phyloP scores from a whole-genome alignment of 78 protist species.

The Bigelowiella natans region DNA sequence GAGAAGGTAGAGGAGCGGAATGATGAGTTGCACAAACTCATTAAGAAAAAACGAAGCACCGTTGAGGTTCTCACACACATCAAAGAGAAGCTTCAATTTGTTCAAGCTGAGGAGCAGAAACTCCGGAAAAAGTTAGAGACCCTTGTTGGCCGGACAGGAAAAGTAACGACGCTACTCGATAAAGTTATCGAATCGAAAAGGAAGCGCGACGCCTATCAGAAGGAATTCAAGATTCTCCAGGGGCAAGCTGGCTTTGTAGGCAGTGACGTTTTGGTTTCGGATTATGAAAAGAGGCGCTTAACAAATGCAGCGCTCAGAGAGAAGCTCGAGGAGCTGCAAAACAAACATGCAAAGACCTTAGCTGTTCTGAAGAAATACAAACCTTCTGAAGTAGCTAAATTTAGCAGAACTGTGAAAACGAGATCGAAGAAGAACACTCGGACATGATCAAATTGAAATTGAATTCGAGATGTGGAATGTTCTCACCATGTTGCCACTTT shows the following conservation, averaged over 20 bases:
- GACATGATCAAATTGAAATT: too few relatives aligned
- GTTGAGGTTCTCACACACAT: constrained; percentile 52
- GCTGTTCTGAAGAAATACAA: too few relatives aligned
- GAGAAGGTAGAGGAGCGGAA: constrained; percentile 78
- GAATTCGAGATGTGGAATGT: too few relatives aligned
- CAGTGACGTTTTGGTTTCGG: background rate
- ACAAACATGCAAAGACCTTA: too few relatives aligned
- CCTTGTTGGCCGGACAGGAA: background rate
- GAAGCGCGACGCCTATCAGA: background rate
- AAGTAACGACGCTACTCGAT: background rate
- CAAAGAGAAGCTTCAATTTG: constrained; percentile 62
- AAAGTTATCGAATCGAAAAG: background rate
- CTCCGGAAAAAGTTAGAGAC: background rate
- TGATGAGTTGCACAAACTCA: constrained; percentile 57
- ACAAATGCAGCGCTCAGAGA: background rate
- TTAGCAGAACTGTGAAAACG: too few relatives aligned
- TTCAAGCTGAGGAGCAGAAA: background rate
- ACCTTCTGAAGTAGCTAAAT: too few relatives aligned
- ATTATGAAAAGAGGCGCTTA: background rate
- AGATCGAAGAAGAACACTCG: too few relatives aligned
- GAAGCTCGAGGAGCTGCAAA: background rate
- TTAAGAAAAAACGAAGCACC: constrained; percentile 42
- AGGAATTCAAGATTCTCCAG: background rate
- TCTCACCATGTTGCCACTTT: too few relatives aligned
- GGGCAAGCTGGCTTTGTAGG: background rate